These are phyloP conservation scores for Neurospora sp. DNA, from an alignment of 495 filamentous ascomycete genomes.

Conservation along the genomic window DNA sequence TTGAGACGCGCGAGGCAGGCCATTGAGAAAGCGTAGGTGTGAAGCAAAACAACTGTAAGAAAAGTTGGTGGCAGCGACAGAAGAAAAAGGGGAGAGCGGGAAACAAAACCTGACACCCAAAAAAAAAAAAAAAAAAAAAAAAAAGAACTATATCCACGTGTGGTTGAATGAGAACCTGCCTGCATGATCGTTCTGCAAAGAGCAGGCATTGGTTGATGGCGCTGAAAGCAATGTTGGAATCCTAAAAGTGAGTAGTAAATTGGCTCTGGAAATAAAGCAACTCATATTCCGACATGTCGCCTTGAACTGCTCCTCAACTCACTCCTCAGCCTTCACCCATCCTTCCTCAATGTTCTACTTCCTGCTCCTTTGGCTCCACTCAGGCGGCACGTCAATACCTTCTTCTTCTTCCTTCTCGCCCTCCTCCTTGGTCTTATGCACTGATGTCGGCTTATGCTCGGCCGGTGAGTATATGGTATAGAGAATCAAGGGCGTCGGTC, in stretches of 20 bases:
- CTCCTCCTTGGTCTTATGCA: constrained; percentile 53
- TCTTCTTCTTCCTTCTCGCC: constrained; percentile 51
- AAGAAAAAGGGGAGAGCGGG: neutral
- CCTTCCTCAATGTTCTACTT: constrained; percentile 47
- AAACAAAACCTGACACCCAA: neutral
- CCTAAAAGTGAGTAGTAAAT: neutral
- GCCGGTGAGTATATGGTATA: constrained; percentile 55
- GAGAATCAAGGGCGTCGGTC: constrained; percentile 41
- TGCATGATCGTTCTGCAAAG: neutral
- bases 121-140: neutral
- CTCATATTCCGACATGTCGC: neutral
- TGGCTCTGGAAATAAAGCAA: neutral
- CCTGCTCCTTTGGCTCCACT: constrained; percentile 46
- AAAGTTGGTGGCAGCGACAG: neutral
- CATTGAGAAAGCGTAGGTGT: neutral
- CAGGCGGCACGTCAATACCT: constrained; percentile 50
- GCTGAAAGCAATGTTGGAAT: neutral
- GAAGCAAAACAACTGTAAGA: neutral
- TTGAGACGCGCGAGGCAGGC: neutral
- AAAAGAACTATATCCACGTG: neutral
- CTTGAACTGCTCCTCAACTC: neutral
- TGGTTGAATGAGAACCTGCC: neutral
- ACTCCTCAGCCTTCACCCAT: constrained; percentile 33
- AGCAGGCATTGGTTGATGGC: neutral
- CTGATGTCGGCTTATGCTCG: constrained; percentile 46